These are phyloP conservation scores for Podospora australis DNA, from an alignment of 495 filamentous ascomycete genomes.

Conservation along the genomic window DNA sequence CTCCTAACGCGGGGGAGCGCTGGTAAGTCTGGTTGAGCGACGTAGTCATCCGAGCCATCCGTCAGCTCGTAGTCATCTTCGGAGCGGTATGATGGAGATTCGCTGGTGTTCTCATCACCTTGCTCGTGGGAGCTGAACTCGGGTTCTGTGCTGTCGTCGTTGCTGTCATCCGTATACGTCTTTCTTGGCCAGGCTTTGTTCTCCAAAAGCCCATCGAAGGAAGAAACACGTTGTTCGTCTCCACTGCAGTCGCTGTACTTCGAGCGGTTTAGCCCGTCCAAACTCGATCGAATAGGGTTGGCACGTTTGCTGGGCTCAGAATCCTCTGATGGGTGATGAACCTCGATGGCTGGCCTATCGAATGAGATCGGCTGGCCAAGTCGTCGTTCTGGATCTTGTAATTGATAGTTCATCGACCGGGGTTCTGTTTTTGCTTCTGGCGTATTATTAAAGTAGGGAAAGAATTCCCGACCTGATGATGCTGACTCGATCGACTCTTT, in stretches of 20 bases:
- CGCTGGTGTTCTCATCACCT: neutral
- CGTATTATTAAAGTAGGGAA: neutral
- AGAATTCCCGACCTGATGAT: neutral
- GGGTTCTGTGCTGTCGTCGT: neutral
- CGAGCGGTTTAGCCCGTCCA: no score
- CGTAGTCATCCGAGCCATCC: slow-evolving; percentile 11
- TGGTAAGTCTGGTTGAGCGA: slow-evolving; percentile 16
- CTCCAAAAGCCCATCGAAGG: neutral
- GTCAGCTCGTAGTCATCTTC: slow-evolving; percentile 17
- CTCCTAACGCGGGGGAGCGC: slow-evolving; percentile 16
- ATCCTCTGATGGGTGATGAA: slow-evolving; percentile 15
- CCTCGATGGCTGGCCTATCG: slow-evolving; percentile 14
- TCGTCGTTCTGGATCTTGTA: neutral
- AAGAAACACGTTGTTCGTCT: no score
- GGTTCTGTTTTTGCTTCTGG: neutral
- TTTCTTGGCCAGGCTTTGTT: no score
- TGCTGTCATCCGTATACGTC: no score
- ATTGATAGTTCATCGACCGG: neutral
- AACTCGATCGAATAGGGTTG: neutral
- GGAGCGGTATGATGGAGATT: neutral
- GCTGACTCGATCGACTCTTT: neutral
- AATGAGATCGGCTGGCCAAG: neutral
- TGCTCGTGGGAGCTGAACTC: neutral
- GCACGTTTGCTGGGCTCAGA: no score
- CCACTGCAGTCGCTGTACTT: no score